Base-by-base conservation (phyloP, 2,329 filamentous ascomycete genomes). In the Ophiostoma angusticollis region DNA sequence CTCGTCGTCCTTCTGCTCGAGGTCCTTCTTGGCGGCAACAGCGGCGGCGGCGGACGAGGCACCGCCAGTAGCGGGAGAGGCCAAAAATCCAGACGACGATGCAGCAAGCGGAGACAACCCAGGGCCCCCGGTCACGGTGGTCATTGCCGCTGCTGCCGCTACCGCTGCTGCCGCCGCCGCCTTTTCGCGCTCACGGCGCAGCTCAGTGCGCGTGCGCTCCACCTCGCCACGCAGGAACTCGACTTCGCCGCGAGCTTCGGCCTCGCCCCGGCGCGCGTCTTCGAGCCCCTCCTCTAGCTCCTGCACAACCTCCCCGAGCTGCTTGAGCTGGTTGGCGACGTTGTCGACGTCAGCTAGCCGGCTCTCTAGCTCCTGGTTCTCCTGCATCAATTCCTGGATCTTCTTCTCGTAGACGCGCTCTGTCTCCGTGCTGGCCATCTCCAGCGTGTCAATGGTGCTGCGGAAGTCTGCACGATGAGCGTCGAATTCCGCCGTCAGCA, bases 271-370 rank as follows among this genome's bases (percentile, higher is more conserved):
- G 39, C 91, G 72, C 34, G 91, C 87, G 61, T 98, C 91, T 60
- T 98, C 91, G 1, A 98, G 68, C 1, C 91, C 91, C 58, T 98
- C 91, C 58, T 98, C 91, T 0, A 98, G 73, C 57, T 98, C 91
- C 50, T 93, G 89, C 3, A 98, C 91, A 24, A 96, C 72, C 56
- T 96, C 89, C 57, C 96, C 91, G 2, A 98, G 68, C 59, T 94
- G 86, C 62, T 94, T 95, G 39, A 98, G 69, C 59, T 98, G 91
- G 46, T 72, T 72, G 6, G 91, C 87, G 16, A 98, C 86, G 19
- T 78, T 82, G 50, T 95, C 85, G 7, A 98, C 86, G 55, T 98
- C 91, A 43, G 93, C 78, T 29, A 80, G 82, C 31, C 83, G 73
- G 31, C 86, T 81, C 48, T 89, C 81, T 3, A 91, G 64, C 42